Base-by-base conservation (phyloP, 140 eudicot genomes). In the Stevia rebaudiana region DNA sequence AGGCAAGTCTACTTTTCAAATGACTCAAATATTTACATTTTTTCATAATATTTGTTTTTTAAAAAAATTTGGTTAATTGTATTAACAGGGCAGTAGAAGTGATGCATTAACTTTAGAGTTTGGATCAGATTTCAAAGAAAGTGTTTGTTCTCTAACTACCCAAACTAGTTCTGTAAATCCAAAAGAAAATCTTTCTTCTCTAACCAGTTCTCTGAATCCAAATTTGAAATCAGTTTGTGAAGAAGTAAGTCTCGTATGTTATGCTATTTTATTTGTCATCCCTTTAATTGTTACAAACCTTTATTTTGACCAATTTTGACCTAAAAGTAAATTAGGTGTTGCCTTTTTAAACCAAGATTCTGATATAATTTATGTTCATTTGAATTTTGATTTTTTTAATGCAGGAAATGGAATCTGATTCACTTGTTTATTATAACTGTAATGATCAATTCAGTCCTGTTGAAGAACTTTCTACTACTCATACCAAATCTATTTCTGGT, bases 341-440 rank as follows among this genome's bases (percentile, higher is more conserved):
- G 8, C 41, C 10, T 8, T 36, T 36, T 36, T 36, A 36, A 36
- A 36, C 11, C 41, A 5, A 36, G 9, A 36, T 36, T 36, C 1
- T 7, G 8, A 35, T 11, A 11, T 12, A 10, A 23, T 30, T 23
- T 67, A n/a, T 41, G 13, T 3, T 35, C 41, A 19, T 25, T 46
- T 22, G 7, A 60, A 23, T n/a, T 56, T 16, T 46, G 33, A 11
- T 16, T 13, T 31, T 70, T 16, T 13, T 31, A 67, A 19, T 74
- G 63, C 87, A 89, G 97, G 87, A 68, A 17, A 68, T 48, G 60
- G 22, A 65, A 46, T 77, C 81, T 18, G 85, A 77, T 77, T 76
- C 91, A 17, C 44, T 78, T 35, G 55, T 77, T 55, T 86, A 72
- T 78, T 86, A 81, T 72, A 86, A 72, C 61, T 89, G 94, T 40